phyloP scores from a whole-genome alignment of 805 yeast species.

The Lipomyces spencermartinsiae region DNA sequence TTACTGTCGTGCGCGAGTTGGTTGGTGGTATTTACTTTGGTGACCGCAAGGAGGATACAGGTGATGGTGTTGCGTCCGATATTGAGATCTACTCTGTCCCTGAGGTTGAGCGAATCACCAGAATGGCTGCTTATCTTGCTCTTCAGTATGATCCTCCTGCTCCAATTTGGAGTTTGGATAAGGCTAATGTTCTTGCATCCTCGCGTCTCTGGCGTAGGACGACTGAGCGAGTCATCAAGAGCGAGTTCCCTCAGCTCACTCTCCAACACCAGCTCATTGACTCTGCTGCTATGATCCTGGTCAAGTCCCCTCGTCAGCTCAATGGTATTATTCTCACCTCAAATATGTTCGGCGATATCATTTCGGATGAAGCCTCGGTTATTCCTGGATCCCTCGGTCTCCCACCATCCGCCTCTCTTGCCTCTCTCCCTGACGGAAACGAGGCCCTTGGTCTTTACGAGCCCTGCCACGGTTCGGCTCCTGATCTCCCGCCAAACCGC shows the following conservation, averaged over 20 bases:
- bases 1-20: constrained; percentile 91
- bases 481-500: constrained; percentile 84
- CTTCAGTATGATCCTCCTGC: constrained; percentile 91
- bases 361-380: constrained; percentile 96
- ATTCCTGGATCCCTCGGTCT: constrained; percentile 97
- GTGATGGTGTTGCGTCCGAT: constrained; percentile 86
- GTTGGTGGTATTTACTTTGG: constrained; percentile 99
- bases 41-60: constrained; percentile 90
- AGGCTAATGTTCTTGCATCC: constrained; percentile 96
- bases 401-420: constrained; percentile 93
- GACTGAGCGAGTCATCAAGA: constrained; percentile 79
- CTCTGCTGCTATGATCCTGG: constrained; percentile 97
- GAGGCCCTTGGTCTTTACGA: constrained; percentile 95
- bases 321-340: constrained; percentile 93
- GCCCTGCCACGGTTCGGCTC: constrained; percentile 99
- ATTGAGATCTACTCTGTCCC: constrained; percentile 90
- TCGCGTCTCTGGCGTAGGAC: constrained; percentile 96
- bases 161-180: constrained; percentile 95
- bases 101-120: constrained; percentile 92
- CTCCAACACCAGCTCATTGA: constrained; percentile 95
- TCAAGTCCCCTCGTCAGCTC: constrained; percentile 86
- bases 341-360: constrained; percentile 98
- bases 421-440: constrained; percentile 95
- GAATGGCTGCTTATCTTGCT: constrained; percentile 98
- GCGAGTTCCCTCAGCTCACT: constrained; percentile 88